Evolutionary conservation across 805 yeast species (phyloP).

Genomic region (Starmerella sirachaensis): DNA sequence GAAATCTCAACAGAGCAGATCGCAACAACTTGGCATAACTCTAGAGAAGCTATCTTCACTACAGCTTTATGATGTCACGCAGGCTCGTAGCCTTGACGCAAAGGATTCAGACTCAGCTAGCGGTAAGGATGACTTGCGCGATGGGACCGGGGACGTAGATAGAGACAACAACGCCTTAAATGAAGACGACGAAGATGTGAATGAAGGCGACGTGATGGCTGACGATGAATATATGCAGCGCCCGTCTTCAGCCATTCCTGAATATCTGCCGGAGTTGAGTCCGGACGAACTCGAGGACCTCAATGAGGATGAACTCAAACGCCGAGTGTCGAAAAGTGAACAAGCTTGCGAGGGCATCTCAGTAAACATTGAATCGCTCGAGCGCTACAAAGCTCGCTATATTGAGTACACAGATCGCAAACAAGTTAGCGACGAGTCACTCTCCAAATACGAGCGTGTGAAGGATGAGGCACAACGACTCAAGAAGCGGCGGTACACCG

Average conservation of each 20-base stretch:
- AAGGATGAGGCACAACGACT: slow-evolving; percentile 54
- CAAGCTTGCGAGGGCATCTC: slow-evolving; percentile 39
- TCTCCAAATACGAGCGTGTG: slow-evolving; percentile 50
- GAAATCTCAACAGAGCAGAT: neutral
- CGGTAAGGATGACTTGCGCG: neutral
- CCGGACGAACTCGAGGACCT: slow-evolving; percentile 21
- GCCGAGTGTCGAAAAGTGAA: slow-evolving; percentile 19
- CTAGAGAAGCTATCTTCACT: neutral
- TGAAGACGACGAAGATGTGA: neutral
- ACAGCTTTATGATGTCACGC: slow-evolving; percentile 10
- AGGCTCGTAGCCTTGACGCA: slow-evolving; percentile 3
- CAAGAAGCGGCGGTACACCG: slow-evolving; percentile 63
- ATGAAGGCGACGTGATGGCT: slow-evolving; percentile 34
- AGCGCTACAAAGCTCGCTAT: slow-evolving; percentile 60
- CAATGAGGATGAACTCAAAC: slow-evolving; percentile 16
- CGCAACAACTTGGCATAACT: neutral
- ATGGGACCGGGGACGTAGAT: slow-evolving; percentile 1
- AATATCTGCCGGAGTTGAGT: slow-evolving; percentile 17
- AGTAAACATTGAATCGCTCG: slow-evolving; percentile 61
- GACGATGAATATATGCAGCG: too few relatives aligned
- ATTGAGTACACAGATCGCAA: slow-evolving; percentile 54
- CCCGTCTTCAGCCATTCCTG: too few relatives aligned
- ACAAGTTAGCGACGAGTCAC: slow-evolving; percentile 55
- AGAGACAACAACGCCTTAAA: neutral
- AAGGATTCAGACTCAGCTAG: neutral